Base-by-base conservation (phyloP, 2,329 filamentous ascomycete genomes). In the Nectriaceae sp. region DNA sequence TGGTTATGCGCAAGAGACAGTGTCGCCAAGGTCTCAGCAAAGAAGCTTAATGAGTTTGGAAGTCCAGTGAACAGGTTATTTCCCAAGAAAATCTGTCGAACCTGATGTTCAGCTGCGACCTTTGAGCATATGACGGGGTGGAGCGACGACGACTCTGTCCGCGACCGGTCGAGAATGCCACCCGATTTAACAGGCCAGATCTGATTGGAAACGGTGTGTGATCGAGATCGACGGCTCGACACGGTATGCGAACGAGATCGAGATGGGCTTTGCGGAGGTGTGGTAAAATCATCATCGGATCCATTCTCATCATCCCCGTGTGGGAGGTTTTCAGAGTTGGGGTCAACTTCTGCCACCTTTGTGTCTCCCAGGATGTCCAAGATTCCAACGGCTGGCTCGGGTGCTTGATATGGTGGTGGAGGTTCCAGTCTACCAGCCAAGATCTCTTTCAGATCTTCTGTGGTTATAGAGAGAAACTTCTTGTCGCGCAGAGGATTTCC, bases 401-500 rank as follows among this genome's bases (percentile, higher is more conserved):
- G 57, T 19, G 75, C 70, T 26, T 69, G 60, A 37, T 73, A 73
- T 0, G 71, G 66, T 2, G 72, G 70, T 49, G 79, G 64, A 18
- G 88, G 82, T 64, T 84, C 80, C 52, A 92, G 72, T 21, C 89
- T 82, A 29, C 78, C 78, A 18, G 81, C 79, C 37, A 97, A 72
- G 37, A 85, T 83, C 36, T 82, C 80, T 69, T 96, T 96, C 53
- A 97, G 74, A 45, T 94, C 88, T 13, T 90, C 88, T 0, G 89
- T 91, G 19, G 80, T 80, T 72, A 95, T 89, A 1, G 83, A 87
- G 13, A 92, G 75, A 57, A 94, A 90, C 65, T 91, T 96, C 65
- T 88, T 91, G 65, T 97, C 91, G 13, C 89, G 80, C 13, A 99
- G 74, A 1, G 94, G 94, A 61, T 99, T 99, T n/a, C 90, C 91